A percentile compares a stretch with the other conserved stretches of the same genome.
Conservation (phyloP, 805 yeast genomes). For the Pichia rugopelliculosa region DNA sequence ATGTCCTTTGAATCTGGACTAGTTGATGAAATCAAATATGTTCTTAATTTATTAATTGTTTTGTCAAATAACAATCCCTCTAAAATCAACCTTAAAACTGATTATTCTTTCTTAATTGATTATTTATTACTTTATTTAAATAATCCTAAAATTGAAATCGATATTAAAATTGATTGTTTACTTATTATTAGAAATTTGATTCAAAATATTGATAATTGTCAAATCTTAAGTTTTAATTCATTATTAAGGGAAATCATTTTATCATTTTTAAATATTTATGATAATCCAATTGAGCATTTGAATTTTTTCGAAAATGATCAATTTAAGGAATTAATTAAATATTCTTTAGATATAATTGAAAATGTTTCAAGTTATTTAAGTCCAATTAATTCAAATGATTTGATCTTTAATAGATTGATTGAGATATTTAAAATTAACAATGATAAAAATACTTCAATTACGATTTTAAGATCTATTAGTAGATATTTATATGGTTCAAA, state of each 20-base stretch:
- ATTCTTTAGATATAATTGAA: slow-evolving; percentile 74
- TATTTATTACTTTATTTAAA: slow-evolving; percentile 19
- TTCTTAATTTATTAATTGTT: slow-evolving; percentile 48
- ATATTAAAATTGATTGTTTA: slow-evolving; percentile 39
- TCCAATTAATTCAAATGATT: slow-evolving; percentile 66
- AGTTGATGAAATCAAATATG: slow-evolving; percentile 64
- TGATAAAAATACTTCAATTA: slow-evolving; percentile 65
- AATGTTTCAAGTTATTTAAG: slow-evolving; percentile 75
- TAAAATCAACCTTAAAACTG: slow-evolving; percentile 33
- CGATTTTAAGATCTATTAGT: slow-evolving; percentile 68
- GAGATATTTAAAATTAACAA: slow-evolving; percentile 41
- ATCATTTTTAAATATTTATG: slow-evolving; percentile 34
- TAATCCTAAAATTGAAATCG: slow-evolving; percentile 19
- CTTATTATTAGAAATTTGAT: slow-evolving; percentile 73
- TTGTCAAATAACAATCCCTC: slow-evolving; percentile 35
- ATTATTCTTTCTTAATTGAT: slow-evolving; percentile 35
- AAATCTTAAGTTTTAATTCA: slow-evolving; percentile 53
- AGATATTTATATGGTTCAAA: slow-evolving; percentile 62
- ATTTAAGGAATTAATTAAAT: slow-evolving; percentile 53
- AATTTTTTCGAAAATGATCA: slow-evolving; percentile 20
- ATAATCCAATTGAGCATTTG: slow-evolving; percentile 13
- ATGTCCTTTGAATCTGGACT: slow-evolving; percentile 64
- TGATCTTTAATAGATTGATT: slow-evolving; percentile 51
- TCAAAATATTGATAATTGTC: slow-evolving; percentile 79
- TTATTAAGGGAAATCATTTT: slow-evolving; percentile 33